Conservation (phyloP, 2,329 filamentous ascomycete species). For the Colletotrichum echinochloae region DNA sequence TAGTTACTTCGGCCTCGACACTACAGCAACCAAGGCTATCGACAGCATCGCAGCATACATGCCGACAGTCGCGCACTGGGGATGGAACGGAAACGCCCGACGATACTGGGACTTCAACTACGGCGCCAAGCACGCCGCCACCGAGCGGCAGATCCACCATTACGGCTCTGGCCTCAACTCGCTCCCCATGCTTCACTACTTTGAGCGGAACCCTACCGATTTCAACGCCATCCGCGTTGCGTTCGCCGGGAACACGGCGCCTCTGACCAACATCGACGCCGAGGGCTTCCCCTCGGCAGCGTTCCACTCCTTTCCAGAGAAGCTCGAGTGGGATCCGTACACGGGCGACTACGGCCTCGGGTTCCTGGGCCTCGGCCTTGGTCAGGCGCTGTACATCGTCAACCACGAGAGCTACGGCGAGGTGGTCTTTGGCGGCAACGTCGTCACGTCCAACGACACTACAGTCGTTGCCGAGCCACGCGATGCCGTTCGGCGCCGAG, state of each 20-base stretch:
- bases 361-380: conserved; percentile 64
- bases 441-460: conserved; percentile 43
- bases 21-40: conserved; percentile 61
- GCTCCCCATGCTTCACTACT: conserved; percentile 64
- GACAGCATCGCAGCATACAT: conserved; percentile 67
- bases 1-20: conserved; percentile 61
- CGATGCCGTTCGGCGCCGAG: conserved; percentile 59
- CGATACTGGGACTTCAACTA: conserved; percentile 67
- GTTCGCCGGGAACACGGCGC: conserved; percentile 65
- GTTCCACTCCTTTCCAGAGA: conserved; percentile 69
- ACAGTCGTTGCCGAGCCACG: conserved; percentile 53
- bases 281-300: conserved; percentile 66
- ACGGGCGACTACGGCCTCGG: conserved; percentile 69
- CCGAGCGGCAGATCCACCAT: conserved; percentile 68
- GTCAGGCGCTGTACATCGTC: conserved; percentile 62
- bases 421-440: conserved; percentile 62
- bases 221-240: conserved; percentile 65
- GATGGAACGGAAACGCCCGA: conserved; percentile 71
- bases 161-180: conserved; percentile 71
- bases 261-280: conserved; percentile 66
- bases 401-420: conserved; percentile 58
- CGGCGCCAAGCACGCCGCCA: conserved; percentile 55
- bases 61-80: conserved; percentile 70
- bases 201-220: conserved; percentile 59
- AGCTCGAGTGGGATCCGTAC: conserved; percentile 67